A percentile compares a stretch with the other conserved stretches of the same genome.
Conservation (phyloP, 768 basidiomycete species). For the Atractiella rhizophila region DNA sequence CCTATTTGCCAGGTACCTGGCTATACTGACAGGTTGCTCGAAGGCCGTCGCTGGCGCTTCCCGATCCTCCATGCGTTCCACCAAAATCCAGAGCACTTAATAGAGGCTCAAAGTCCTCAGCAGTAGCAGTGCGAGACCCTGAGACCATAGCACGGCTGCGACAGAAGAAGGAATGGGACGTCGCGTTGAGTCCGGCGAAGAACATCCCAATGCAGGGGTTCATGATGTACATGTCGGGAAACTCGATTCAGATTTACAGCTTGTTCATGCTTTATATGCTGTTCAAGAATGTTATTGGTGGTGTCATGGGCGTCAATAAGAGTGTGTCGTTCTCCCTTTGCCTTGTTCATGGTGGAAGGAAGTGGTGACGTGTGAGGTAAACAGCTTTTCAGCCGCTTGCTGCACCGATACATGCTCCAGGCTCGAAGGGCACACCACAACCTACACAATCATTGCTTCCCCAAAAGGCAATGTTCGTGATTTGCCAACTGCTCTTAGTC, state of each 20-base stretch:
- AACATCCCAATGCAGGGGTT: slow-evolving; percentile 18
- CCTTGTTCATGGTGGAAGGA: not conserved
- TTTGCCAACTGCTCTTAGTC: slow-evolving; percentile 13
- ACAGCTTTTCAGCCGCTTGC: not conserved
- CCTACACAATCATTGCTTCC: not conserved
- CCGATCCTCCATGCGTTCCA: too few species aligned
- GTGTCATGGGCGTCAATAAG: slow-evolving; percentile 12
- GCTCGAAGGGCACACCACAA: not conserved
- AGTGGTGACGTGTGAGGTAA: not conserved
- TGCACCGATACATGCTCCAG: slow-evolving; percentile 4
- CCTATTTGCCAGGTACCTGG: too few species aligned
- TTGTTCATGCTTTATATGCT: slow-evolving; percentile 16
- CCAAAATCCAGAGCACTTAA: too few species aligned
- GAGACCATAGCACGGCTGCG: too few species aligned
- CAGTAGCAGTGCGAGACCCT: too few species aligned
- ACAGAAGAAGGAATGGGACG: slow-evolving; percentile 12
- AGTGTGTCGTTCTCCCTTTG: slow-evolving; percentile 3
- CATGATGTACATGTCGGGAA: slow-evolving; percentile 19
- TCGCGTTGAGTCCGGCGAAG: slow-evolving; percentile 16
- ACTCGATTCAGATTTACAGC: slow-evolving; percentile 17
- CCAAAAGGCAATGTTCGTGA: slow-evolving; percentile 14
- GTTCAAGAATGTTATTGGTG: slow-evolving; percentile 13
- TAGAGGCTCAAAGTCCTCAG: too few species aligned
- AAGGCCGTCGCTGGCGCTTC: too few species aligned
- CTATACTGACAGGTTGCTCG: too few species aligned